Evolutionary conservation across 1,284 basidiomycete species (phyloP), one percentile per base, ranked within the genome.

Genomic region (Moniliophthora roreri): DNA sequence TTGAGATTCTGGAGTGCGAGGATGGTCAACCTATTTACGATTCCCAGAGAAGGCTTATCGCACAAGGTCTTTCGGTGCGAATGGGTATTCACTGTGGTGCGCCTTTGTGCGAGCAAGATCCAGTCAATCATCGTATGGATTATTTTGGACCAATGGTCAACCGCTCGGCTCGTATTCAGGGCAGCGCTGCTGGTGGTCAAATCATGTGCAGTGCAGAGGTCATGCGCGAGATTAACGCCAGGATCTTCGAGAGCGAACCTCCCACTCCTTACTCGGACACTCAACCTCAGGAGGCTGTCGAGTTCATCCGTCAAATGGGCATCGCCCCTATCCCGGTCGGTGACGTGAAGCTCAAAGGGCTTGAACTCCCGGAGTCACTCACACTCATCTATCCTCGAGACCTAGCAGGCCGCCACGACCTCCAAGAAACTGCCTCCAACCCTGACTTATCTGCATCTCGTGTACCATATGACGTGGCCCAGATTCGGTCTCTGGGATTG

Each of bases 1-100:
- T 91, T 60, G 97, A 98, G 69, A 91, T 99, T 54, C 75, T 98
- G 34, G 94, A 97, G 63, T 91, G 87, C 55, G 89, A 94, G 54
- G 96, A 98, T 64, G 95, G 96, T 10, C 89, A 90, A 63, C 85
- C 91, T 60, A 81, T 93, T 9, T 77, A 77, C 64, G 94, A 95
- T 64, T 67, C 78, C 0, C 66, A 85, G 15, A 89, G 87, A 6
- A 81, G 78, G 54, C 67, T 95, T 48, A 81, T 98, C 56, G 87
- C 92, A 48, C 85, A 95, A 6, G 97, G 96, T 8, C 74, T 99
- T 15, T 94, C 93, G 16, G 92, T 99, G 2, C 86, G 97, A 39
- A 99, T 99, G 96, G 96, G 97, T 42, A 89, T 99, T 45, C 97
- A 99, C 69, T 95, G 91, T 69, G 97, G 97, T 32, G 72, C 73